phyloP scores from a whole-genome alignment of 345 rosid species.

The Salix koriyanagi region DNA sequence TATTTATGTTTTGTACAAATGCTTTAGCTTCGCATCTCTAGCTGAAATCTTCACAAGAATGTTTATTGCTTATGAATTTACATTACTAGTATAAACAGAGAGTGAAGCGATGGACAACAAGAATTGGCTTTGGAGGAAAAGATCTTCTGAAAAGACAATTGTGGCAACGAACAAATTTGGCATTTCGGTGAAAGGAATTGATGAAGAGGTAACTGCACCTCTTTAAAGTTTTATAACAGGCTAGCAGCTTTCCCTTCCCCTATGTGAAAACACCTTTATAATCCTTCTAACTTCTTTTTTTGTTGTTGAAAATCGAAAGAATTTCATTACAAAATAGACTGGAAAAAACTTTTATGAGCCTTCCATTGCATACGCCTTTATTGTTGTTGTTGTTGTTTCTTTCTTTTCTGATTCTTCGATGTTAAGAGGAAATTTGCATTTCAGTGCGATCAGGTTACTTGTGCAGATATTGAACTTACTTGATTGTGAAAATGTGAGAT shows the following conservation, averaged over 20 bases:
- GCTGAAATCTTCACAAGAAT: not conserved
- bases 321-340: no score
- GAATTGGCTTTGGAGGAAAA: conserved; percentile 64
- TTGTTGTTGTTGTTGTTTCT: not conserved
- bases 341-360: not conserved
- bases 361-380: not conserved
- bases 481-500: not conserved
- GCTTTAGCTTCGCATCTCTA: not conserved
- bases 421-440: not conserved
- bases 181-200: conserved; percentile 21
- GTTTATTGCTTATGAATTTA: not conserved
- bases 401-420: not conserved
- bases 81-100: conserved; percentile 1
- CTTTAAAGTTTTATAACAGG: not conserved
- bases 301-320: no score
- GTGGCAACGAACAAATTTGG: conserved; percentile 33
- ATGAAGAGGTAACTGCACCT: conserved; percentile 40
- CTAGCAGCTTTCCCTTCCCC: not conserved
- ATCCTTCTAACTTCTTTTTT: not conserved
- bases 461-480: not conserved
- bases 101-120: conserved; percentile 45
- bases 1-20: not conserved
- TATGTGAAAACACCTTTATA: not conserved
- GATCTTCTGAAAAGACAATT: conserved; percentile 52
- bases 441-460: not conserved